Evolutionary conservation across 2,329 filamentous ascomycete genomes (phyloP).

Genomic region (Aspergillus fumigatiaffinis): DNA sequence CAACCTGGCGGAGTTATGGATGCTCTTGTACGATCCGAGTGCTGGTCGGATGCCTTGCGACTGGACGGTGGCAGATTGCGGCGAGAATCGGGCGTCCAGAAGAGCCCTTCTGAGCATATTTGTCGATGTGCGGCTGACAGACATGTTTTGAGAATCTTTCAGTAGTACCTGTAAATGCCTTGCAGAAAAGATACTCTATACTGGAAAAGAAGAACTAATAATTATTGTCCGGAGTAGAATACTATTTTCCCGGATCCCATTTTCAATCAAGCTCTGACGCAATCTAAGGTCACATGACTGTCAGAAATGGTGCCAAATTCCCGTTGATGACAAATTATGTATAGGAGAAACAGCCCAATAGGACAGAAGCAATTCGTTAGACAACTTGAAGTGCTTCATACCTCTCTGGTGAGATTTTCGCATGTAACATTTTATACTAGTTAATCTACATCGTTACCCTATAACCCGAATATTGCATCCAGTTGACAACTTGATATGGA

Average conservation of each 20-base stretch:
- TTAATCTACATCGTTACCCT: background rate
- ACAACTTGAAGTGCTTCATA: background rate
- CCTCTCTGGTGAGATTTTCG: constrained; percentile 7
- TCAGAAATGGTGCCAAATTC: background rate
- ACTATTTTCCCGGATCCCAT: constrained; percentile 9
- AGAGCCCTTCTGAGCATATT: constrained; percentile 30
- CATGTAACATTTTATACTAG: constrained; percentile 13
- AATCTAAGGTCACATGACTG: constrained; percentile 27
- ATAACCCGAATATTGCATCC: constrained; percentile 14
- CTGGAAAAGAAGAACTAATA: background rate
- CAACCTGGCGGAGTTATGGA: constrained; percentile 43
- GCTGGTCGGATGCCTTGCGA: constrained; percentile 26
- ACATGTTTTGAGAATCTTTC: constrained; percentile 23
- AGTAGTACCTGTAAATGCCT: constrained; percentile 1
- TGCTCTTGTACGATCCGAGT: constrained; percentile 31
- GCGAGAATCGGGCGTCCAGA: constrained; percentile 18
- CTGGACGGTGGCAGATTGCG: constrained; percentile 14
- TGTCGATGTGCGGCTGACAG: constrained; percentile 29
- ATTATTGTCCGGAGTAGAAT: background rate
- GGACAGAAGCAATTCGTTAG: constrained; percentile 12
- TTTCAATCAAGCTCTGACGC: constrained; percentile 26
- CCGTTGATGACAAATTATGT: constrained; percentile 26
- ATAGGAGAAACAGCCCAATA: constrained; percentile 16
- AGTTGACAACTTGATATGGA: constrained; percentile 2
- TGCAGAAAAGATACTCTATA: background rate